Evolutionary conservation across 2,329 filamentous ascomycete species (phyloP).

Genomic region (Colletotrichum cuscutae): DNA sequence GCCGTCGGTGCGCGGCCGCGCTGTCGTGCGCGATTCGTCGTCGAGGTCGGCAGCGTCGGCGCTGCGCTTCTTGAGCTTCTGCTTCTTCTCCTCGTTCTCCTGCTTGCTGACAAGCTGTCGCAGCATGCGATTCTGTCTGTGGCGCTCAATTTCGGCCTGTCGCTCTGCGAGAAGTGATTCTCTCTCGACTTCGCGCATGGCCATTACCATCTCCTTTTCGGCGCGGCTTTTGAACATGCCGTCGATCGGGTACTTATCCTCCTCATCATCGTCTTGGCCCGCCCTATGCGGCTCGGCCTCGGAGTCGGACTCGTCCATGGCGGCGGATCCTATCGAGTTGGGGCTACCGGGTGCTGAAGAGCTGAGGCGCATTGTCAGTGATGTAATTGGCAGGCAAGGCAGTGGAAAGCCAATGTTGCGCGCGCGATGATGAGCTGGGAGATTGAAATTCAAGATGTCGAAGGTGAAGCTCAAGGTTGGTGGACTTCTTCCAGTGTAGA

Average conservation of each 20-base stretch:
- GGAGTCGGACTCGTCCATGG: slow-evolving; percentile 90
- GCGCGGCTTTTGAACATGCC: slow-evolving; percentile 81
- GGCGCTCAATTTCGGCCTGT: slow-evolving; percentile 82
- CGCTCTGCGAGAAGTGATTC: slow-evolving; percentile 92
- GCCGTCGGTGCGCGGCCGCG: slow-evolving; percentile 76
- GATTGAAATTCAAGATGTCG: not conserved
- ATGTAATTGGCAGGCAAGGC: not conserved
- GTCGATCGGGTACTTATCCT: slow-evolving; percentile 84
- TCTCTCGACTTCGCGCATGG: slow-evolving; percentile 88
- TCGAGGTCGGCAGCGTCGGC: slow-evolving; percentile 82
- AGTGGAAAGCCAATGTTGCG: not conserved
- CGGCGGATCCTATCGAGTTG: slow-evolving; percentile 81
- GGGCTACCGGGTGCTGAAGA: slow-evolving; percentile 77
- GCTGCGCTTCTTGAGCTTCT: slow-evolving; percentile 79
- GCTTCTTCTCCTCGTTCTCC: slow-evolving; percentile 70
- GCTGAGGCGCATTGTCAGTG: slow-evolving; percentile 52
- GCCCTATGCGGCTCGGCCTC: slow-evolving; percentile 56
- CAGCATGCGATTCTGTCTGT: slow-evolving; percentile 84
- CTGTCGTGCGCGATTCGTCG: slow-evolving; percentile 78
- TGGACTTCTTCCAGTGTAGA: not conserved
- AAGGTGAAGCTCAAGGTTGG: not conserved
- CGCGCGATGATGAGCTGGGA: not conserved
- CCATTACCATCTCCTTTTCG: slow-evolving; percentile 83
- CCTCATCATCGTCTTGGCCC: slow-evolving; percentile 63
- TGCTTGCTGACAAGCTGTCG: slow-evolving; percentile 78